Percentiles rank a stretch among this genome's conserved stretches.
phyloP scores from a whole-genome alignment of 1,139 yeast species.

The Zygotorulaspora mrakii region DNA sequence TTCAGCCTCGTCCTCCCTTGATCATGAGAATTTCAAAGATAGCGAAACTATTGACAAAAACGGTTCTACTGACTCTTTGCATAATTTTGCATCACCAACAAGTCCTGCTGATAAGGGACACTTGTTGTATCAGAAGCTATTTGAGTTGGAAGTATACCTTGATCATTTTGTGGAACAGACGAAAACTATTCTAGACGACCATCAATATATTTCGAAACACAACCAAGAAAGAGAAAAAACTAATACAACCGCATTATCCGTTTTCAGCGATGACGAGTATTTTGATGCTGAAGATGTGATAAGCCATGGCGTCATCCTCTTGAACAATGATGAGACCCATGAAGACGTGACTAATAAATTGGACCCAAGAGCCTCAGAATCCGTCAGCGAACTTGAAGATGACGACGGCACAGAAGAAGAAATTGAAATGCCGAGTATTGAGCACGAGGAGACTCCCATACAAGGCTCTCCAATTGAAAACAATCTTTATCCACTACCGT shows the following conservation, averaged over 20 bases:
- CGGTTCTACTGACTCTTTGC: constrained; percentile 21
- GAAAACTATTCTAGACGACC: constrained; percentile 20
- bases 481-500: constrained; percentile 63
- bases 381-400: constrained; percentile 2
- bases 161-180: constrained; percentile 26
- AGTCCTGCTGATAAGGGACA: constrained; percentile 15
- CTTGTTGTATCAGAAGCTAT: constrained; percentile 25
- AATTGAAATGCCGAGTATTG: neutral
- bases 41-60: constrained; percentile 5
- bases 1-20: constrained; percentile 17
- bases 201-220: constrained; percentile 16
- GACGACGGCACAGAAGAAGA: constrained; percentile 6
- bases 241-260: constrained; percentile 21
- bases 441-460: constrained; percentile 3
- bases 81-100: constrained; percentile 8
- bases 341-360: constrained; percentile 14
- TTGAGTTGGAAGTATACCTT: constrained; percentile 26
- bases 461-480: constrained; percentile 13
- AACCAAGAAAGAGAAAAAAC: constrained; percentile 8
- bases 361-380: constrained; percentile 1
- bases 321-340: constrained; percentile 33
- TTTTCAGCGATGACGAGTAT: constrained; percentile 31
- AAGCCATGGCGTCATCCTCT: constrained; percentile 31
- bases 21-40: neutral
- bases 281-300: constrained; percentile 36